Base-by-base conservation (phyloP, 2,329 filamentous ascomycete species). In the Pseudogymnoascus sp. region DNA sequence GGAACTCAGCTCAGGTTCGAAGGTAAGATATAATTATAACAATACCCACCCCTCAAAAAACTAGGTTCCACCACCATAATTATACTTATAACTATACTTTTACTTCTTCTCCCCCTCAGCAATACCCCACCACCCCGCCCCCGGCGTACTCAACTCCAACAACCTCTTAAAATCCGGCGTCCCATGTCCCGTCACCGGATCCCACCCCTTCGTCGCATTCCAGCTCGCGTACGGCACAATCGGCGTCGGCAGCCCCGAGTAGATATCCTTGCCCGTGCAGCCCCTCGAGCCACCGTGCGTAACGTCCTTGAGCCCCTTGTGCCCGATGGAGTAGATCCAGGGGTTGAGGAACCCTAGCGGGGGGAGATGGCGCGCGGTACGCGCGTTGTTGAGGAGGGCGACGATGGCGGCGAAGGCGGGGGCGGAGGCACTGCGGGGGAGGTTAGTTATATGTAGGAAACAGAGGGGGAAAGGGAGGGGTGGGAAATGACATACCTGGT, bases 341-440 rank as follows among this genome's bases (percentile, higher is more conserved):
- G 84, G 84, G 68, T 87, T 87, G 56, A 87, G 65, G 74, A 84
- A 87, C 0, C 84, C 84, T 0, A 79, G 63, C 0, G 75, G 70
- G 9, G 64, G 67, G 69, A 81, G 79, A 4, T 81, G 81, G 6
- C 73, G 74, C 0, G 77, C 73, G 17, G 87, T 72, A 35, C 83
- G 76, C 0, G 81, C 83, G 68, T 88, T 85, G 67, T 89, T 89
- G 63, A 89, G 74, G 3, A 89, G 78, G 1, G 82, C 77, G 42
- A 89, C 75, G 59, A 89, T 77, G 6, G 78, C 82, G 0, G 83
- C 81, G 23, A 84, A 83, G 0, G 83, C 75, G 0, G 88, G 88
- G 0, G 82, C 74, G 0, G 85, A 80, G 10, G 83, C 83, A 80
- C 66, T 73, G 23, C 23, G 65, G 1, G 59, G 68, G 15, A 68